Evolutionary conservation across 2,329 filamentous ascomycete species (phyloP).

Genomic region (Fusarium concolor): DNA sequence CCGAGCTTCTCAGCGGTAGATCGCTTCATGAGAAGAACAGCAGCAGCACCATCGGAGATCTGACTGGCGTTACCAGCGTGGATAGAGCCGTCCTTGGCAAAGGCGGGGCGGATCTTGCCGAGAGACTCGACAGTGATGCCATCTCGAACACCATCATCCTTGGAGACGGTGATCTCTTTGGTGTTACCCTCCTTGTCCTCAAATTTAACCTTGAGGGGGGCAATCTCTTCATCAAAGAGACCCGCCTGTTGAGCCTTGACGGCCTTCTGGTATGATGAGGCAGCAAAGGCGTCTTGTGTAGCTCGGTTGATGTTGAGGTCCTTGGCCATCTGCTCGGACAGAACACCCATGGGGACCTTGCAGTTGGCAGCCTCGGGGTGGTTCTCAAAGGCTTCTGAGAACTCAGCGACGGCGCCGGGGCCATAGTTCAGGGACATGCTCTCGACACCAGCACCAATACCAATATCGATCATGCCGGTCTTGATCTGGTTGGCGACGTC

Average conservation of each 20-base stretch:
- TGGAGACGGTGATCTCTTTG: constrained; percentile 82
- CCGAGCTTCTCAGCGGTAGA: constrained; percentile 88
- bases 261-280: constrained; percentile 92
- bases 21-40: constrained; percentile 95
- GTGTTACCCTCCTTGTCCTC: constrained; percentile 91
- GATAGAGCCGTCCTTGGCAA: constrained; percentile 91
- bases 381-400: constrained; percentile 87
- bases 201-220: constrained; percentile 85
- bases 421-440: constrained; percentile 96
- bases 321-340: constrained; percentile 95
- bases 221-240: constrained; percentile 94
- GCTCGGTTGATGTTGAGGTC: constrained; percentile 78
- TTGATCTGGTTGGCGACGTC: constrained; percentile 95
- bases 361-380: constrained; percentile 90
- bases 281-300: constrained; percentile 92
- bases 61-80: constrained; percentile 97
- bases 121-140: constrained; percentile 90
- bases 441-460: constrained; percentile 94
- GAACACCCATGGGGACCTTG: constrained; percentile 95
- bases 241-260: constrained; percentile 84
- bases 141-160: constrained; percentile 87
- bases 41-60: constrained; percentile 94
- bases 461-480: constrained; percentile 92
- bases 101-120: constrained; percentile 90
- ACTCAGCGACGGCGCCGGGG: constrained; percentile 88